These are phyloP conservation scores for Monascus purpureus DNA, from an alignment of 495 filamentous ascomycete genomes.

Conservation along the genomic window DNA sequence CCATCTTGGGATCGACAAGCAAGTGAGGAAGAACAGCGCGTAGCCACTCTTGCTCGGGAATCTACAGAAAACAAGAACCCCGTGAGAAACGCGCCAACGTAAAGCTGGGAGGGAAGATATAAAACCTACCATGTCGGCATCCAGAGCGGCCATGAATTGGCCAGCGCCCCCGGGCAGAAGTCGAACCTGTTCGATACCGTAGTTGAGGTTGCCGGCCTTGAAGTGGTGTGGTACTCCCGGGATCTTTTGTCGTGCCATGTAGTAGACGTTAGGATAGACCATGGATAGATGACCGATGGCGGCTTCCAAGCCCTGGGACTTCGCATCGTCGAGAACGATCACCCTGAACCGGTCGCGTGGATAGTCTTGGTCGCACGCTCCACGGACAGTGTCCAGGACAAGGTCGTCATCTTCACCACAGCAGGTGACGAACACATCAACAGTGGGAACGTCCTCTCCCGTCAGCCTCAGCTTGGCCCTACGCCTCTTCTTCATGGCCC, in stretches of 20 bases:
- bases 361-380: slow-evolving; percentile 34
- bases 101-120: not conserved
- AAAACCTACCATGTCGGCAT: slow-evolving; percentile 37
- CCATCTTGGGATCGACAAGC: slow-evolving; percentile 30
- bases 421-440: slow-evolving; percentile 39
- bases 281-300: slow-evolving; percentile 12
- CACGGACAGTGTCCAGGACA: slow-evolving; percentile 38
- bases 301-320: slow-evolving; percentile 18
- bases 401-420: slow-evolving; percentile 38
- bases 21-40: slow-evolving; percentile 34
- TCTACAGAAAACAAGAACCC: slow-evolving; percentile 13
- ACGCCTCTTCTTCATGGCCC: slow-evolving; percentile 21
- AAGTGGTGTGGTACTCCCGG: slow-evolving; percentile 35
- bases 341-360: slow-evolving; percentile 33
- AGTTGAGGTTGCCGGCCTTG: slow-evolving; percentile 43
- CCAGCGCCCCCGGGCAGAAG: slow-evolving; percentile 23
- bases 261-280: slow-evolving; percentile 28
- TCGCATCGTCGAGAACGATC: slow-evolving; percentile 38
- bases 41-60: slow-evolving; percentile 39
- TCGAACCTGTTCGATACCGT: slow-evolving; percentile 24
- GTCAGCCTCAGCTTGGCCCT: slow-evolving; percentile 27
- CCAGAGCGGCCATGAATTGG: slow-evolving; percentile 36
- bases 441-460: slow-evolving; percentile 28
- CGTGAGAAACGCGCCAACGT: not conserved
- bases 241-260: slow-evolving; percentile 32